Conservation (phyloP, 805 yeast genomes). For the Kazachstania africana region DNA sequence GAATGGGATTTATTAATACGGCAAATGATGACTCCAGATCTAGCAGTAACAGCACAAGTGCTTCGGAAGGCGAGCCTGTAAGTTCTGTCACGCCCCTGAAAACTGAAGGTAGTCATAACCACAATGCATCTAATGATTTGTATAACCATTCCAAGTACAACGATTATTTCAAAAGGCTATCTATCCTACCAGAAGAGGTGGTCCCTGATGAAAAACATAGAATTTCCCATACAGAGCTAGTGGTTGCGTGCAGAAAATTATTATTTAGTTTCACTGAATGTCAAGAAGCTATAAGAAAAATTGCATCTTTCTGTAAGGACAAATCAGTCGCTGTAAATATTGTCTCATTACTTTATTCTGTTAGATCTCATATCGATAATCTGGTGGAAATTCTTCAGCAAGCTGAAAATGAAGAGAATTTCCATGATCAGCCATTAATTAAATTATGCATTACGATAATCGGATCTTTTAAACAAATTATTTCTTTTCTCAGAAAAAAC, state of each 20-base stretch:
- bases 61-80: neutral
- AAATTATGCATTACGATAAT: conserved; percentile 29
- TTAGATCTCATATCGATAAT: conserved; percentile 44
- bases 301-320: conserved; percentile 47
- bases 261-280: conserved; percentile 54
- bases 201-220: conserved; percentile 13
- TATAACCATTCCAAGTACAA: conserved; percentile 34
- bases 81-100: neutral
- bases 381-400: conserved; percentile 46
- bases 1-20: conserved; percentile 54
- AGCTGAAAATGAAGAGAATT: conserved; percentile 32
- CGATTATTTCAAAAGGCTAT: conserved; percentile 54
- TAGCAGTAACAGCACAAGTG: neutral
- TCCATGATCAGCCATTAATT: conserved; percentile 28
- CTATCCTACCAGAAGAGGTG: conserved; percentile 46
- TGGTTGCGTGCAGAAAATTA: conserved; percentile 41
- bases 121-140: conserved; percentile 8
- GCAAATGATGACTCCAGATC: neutral
- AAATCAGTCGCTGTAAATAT: conserved; percentile 42
- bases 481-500: conserved; percentile 32
- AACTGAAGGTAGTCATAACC: neutral
- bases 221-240: conserved; percentile 23
- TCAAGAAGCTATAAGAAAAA: conserved; percentile 45
- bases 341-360: conserved; percentile 38
- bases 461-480: conserved; percentile 39